Conservation (phyloP, 306 rosid genomes). For the Betula pendula region DNA sequence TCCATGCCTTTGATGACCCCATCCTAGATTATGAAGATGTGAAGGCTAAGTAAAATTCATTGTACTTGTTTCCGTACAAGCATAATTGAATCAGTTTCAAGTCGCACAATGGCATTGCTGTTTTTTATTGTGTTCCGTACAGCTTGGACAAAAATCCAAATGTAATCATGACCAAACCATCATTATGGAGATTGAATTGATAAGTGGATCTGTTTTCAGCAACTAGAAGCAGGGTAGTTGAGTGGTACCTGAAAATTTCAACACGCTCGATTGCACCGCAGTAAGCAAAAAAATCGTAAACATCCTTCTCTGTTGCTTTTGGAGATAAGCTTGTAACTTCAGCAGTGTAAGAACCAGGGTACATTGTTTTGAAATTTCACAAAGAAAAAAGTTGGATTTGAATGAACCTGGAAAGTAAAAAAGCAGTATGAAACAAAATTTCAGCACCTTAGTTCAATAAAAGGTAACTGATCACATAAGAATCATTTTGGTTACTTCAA, state of each 20-base stretch:
- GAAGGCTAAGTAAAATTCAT: constrained; percentile 11
- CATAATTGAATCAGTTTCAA: background rate
- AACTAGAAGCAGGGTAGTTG: constrained; percentile 22
- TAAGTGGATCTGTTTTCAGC: constrained; percentile 15
- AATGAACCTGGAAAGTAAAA: constrained; percentile 36
- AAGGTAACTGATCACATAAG: constrained; percentile 15
- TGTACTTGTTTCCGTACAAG: background rate
- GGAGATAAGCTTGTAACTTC: constrained; percentile 79
- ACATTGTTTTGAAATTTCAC: constrained; percentile 49
- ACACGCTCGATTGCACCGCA: constrained; percentile 77
- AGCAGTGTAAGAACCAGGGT: constrained; percentile 67
- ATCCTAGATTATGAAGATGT: constrained; percentile 16
- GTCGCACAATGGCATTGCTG: background rate
- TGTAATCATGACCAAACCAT: background rate
- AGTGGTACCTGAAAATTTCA: constrained; percentile 69
- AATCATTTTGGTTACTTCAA: background rate
- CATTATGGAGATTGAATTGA: background rate
- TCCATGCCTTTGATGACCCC: background rate
- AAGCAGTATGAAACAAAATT: constrained; percentile 21
- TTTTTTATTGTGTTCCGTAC: constrained; percentile 6
- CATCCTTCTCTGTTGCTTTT: constrained; percentile 69
- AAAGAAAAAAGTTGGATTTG: constrained; percentile 23
- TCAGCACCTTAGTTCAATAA: constrained; percentile 17
- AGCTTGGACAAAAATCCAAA: constrained; percentile 4
- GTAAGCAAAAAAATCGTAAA: constrained; percentile 64